These are phyloP conservation scores for Schwanniomyces pseudopolymorphus DNA, from an alignment of 805 yeast species.

Conservation along the genomic window DNA sequence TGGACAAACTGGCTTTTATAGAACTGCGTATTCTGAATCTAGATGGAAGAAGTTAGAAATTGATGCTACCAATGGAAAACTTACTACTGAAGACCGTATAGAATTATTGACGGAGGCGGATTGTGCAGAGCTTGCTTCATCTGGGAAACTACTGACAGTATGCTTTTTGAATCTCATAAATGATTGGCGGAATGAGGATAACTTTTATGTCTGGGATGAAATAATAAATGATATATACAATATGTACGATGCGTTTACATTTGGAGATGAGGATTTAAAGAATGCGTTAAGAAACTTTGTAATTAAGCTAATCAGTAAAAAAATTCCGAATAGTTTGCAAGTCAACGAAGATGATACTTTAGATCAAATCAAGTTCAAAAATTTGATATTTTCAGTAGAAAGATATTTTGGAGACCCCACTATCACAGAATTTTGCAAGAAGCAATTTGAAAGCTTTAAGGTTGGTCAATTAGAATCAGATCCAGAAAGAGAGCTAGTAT, in stretches of 20 bases:
- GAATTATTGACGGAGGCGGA: conserved; percentile 58
- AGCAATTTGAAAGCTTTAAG: conserved; percentile 52
- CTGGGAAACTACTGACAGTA: conserved; percentile 66
- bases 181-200: conserved; percentile 57
- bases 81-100: conserved; percentile 71
- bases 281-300: conserved; percentile 53
- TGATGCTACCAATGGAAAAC: conserved; percentile 54
- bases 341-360: conserved; percentile 56
- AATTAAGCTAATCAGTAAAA: conserved; percentile 55
- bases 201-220: conserved; percentile 69
- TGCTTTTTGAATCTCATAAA: conserved; percentile 59
- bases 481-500: conserved; percentile 69
- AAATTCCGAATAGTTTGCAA: conserved; percentile 61
- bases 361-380: conserved; percentile 65
- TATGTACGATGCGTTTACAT: conserved; percentile 53
- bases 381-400: conserved; percentile 61
- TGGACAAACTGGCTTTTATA: conserved; percentile 72
- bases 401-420: conserved; percentile 48
- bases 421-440: conserved; percentile 47
- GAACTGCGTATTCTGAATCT: conserved; percentile 67
- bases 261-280: conserved; percentile 47
- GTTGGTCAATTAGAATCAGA: conserved; percentile 71
- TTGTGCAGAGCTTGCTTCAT: conserved; percentile 65
- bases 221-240: conserved; percentile 49
- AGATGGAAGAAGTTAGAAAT: conserved; percentile 70